phyloP scores from a whole-genome alignment of 805 yeast species.

The Groenewaldozyma tartarivorans region DNA sequence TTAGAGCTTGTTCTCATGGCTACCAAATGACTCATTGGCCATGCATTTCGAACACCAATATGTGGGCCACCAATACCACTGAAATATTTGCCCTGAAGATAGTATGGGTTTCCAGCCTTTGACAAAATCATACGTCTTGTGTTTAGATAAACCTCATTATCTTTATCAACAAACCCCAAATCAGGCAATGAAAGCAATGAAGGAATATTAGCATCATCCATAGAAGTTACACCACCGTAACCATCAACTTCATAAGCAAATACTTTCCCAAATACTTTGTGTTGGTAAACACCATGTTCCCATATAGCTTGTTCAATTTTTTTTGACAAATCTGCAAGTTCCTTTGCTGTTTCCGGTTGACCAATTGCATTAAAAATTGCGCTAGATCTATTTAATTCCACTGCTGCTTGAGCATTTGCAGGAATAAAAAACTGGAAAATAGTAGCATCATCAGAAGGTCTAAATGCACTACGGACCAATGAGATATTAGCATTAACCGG shows the following conservation, averaged over 20 bases:
- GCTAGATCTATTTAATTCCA: constrained; percentile 42
- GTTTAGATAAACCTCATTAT: constrained; percentile 59
- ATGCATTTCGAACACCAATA: constrained; percentile 67
- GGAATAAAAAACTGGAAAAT: constrained; percentile 76
- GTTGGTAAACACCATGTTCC: constrained; percentile 55
- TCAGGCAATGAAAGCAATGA: constrained; percentile 74
- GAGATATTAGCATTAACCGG: constrained; percentile 70
- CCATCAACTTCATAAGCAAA: constrained; percentile 89
- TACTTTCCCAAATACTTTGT: constrained; percentile 63
- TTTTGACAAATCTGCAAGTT: constrained; percentile 27
- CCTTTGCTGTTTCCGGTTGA: constrained; percentile 15
- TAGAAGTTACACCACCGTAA: constrained; percentile 57
- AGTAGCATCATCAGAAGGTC: constrained; percentile 86
- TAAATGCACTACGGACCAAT: constrained; percentile 67
- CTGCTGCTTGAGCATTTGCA: constrained; percentile 68
- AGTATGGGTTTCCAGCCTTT: constrained; percentile 71
- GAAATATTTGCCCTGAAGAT: constrained; percentile 49
- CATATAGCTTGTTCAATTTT: constrained; percentile 47
- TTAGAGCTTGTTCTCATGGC: constrained; percentile 66
- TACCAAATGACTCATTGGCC: constrained; percentile 85
- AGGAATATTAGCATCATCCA: constrained; percentile 92
- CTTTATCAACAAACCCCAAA: constrained; percentile 46
- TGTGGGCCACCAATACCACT: constrained; percentile 90
- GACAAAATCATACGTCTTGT: constrained; percentile 69
- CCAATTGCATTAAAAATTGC: constrained; percentile 17